Base-by-base conservation (phyloP, 148 eudicot species). In the Diospyros lotus region DNA sequence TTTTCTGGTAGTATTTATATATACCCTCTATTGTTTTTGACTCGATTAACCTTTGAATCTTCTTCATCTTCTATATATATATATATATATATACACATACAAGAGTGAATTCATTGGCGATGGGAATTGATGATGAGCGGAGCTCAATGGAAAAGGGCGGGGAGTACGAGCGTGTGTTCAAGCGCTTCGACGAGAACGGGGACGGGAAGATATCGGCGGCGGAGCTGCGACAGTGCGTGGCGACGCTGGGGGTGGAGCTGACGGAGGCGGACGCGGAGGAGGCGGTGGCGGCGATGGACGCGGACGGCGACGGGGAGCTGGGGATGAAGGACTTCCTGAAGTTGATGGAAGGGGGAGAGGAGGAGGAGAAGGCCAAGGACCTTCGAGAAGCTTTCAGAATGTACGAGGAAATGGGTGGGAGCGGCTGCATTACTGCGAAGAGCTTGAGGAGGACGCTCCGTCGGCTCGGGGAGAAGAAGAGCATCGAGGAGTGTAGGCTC, bases 301-400 rank as follows among this genome's bases (percentile, higher is more conserved):
- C 85, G 6, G 89, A 88, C 71, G 84, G 84, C 0, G 91, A 84
- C 38, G 91, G 91, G 2, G 13, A 80, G 71, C 40, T 85, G n/a
- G 76, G 81, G 6, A 10, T 85, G 41, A 84, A 80, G 9, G 87
- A 88, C 9, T 86, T 85, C 2, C 77, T 80, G 43, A 80, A 78
- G 14, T 6, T 85, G 1, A 80, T 78, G 1, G 87, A 86, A 40
- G 85, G 84, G 17, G 87, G 28, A 0, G 77, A 74, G 15, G 82
- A 81, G 46, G 85, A 83, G 9, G 84, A 85, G 60, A 80, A 66
- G 53, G 75, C 13, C 45, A 73, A 55, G 17, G 87, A 84, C 1
- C 50, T 84, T 73, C 81, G 56, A 50, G 77, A 79, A 66, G 82
- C 82, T 15, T 82, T 82, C 53, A 55, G 45, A 42, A 78, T 82